Percentiles rank a stretch among this genome's conserved stretches.
Conservation (phyloP, 2,329 filamentous ascomycete genomes). For the Acrocalymma vagum region DNA sequence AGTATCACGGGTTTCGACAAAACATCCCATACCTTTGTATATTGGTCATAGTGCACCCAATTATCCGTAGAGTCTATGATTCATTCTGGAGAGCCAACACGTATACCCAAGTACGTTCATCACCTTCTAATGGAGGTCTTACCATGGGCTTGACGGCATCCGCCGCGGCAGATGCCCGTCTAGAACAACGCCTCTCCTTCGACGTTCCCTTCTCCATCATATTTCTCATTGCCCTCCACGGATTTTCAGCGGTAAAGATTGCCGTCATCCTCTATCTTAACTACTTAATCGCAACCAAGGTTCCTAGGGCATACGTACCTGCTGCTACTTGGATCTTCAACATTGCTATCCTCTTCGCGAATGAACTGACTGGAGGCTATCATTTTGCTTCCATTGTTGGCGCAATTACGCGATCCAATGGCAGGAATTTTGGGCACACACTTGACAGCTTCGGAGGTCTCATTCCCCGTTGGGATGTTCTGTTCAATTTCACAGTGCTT, state of each 20-base stretch:
- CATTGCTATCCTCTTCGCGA: slow-evolving; percentile 83
- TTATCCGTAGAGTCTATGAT: slow-evolving; percentile 79
- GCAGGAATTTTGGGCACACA: slow-evolving; percentile 73
- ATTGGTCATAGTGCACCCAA: slow-evolving; percentile 79
- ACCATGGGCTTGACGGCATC: slow-evolving; percentile 52
- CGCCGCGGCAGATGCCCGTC: slow-evolving; percentile 62
- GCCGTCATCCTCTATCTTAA: slow-evolving; percentile 82
- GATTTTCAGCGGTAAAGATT: slow-evolving; percentile 85
- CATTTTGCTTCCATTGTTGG: slow-evolving; percentile 70
- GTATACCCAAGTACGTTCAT: slow-evolving; percentile 53
- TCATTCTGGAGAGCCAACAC: slow-evolving; percentile 53
- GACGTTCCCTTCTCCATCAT: slow-evolving; percentile 83
- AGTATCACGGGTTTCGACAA: slow-evolving; percentile 84
- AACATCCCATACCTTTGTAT: slow-evolving; percentile 84
- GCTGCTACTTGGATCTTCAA: slow-evolving; percentile 89
- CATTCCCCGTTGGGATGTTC: slow-evolving; percentile 92
- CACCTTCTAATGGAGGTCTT: slow-evolving; percentile 37
- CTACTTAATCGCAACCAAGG: slow-evolving; percentile 76
- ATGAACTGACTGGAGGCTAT: slow-evolving; percentile 85
- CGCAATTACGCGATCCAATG: too few relatives aligned
- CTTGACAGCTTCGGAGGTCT: slow-evolving; percentile 84
- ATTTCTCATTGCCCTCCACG: slow-evolving; percentile 83
- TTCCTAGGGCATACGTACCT: slow-evolving; percentile 77
- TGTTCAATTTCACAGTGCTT: slow-evolving; percentile 95
- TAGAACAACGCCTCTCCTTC: slow-evolving; percentile 76